phyloP scores from a whole-genome alignment of 371 early-diverging fungal species.

The Enterospora canceri region DNA sequence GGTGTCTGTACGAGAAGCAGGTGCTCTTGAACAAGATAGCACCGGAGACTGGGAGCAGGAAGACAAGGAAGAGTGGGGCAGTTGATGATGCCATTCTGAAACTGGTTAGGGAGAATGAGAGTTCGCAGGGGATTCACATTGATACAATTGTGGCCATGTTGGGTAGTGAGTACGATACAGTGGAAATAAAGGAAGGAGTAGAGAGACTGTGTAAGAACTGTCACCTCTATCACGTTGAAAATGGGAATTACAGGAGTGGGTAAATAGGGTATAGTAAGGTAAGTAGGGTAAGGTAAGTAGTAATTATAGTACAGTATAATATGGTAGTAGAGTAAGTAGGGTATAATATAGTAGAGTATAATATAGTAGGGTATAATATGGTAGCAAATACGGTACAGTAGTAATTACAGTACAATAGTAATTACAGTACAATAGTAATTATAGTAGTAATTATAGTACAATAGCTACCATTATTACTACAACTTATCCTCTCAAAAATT shows the following conservation, averaged over 20 bases:
- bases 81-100: slow-evolving; percentile 44
- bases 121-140: slow-evolving; percentile 39
- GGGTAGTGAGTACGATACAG: slow-evolving; percentile 28
- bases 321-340: background rate
- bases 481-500: background rate
- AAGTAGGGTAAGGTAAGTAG: background rate
- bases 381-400: no score
- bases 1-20: slow-evolving; percentile 25
- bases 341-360: background rate
- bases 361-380: background rate
- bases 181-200: slow-evolving; percentile 30
- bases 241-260: background rate
- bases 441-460: no score
- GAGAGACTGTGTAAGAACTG: slow-evolving; percentile 38
- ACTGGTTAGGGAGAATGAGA: slow-evolving; percentile 42
- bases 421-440: no score
- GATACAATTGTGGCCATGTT: slow-evolving; percentile 43
- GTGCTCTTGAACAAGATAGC: slow-evolving; percentile 12
- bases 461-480: no score
- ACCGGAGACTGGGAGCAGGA: background rate
- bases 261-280: background rate
- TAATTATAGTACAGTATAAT: background rate
- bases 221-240: slow-evolving; percentile 34
- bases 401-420: no score
- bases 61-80: background rate